phyloP scores from a whole-genome alignment of 2,329 filamentous ascomycete species.

The Colletotrichum cordylinicola region DNA sequence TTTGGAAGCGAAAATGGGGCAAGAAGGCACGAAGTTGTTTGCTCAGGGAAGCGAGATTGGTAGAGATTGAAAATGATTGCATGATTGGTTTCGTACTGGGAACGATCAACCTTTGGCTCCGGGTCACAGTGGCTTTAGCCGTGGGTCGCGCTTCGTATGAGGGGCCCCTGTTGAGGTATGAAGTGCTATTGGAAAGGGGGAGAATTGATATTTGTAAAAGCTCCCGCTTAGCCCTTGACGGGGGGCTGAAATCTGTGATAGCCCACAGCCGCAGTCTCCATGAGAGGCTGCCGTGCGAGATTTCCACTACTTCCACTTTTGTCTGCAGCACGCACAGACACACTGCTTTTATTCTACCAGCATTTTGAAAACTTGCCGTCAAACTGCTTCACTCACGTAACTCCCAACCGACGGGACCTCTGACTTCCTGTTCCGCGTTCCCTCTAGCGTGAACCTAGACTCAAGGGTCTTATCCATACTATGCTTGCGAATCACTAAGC shows the following conservation, averaged over 20 bases:
- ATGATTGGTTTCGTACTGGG: too few relatives aligned
- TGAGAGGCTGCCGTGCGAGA: neutral
- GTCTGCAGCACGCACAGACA: neutral
- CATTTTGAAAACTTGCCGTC: neutral
- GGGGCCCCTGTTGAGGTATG: neutral
- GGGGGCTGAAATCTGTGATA: neutral
- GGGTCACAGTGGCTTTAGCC: too few relatives aligned
- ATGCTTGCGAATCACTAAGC: neutral
- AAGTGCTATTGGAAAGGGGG: neutral
- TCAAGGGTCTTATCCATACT: neutral
- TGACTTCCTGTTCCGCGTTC: neutral
- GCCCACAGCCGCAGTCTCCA: neutral
- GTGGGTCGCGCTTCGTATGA: too few relatives aligned
- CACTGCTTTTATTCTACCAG: neutral
- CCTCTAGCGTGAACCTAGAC: neutral
- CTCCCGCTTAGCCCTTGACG: neutral
- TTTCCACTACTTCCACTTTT: neutral
- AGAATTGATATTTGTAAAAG: too few relatives aligned
- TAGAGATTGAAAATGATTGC: too few relatives aligned
- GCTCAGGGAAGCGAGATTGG: too few relatives aligned
- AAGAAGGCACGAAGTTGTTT: too few relatives aligned
- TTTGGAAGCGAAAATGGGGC: neutral
- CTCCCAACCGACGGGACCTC: neutral
- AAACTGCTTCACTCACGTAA: neutral
- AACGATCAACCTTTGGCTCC: too few relatives aligned